Percentiles rank a stretch among this genome's conserved stretches.
Conservation (phyloP, 108 stramenopile species). For the Cylindrotheca fusiformis region DNA sequence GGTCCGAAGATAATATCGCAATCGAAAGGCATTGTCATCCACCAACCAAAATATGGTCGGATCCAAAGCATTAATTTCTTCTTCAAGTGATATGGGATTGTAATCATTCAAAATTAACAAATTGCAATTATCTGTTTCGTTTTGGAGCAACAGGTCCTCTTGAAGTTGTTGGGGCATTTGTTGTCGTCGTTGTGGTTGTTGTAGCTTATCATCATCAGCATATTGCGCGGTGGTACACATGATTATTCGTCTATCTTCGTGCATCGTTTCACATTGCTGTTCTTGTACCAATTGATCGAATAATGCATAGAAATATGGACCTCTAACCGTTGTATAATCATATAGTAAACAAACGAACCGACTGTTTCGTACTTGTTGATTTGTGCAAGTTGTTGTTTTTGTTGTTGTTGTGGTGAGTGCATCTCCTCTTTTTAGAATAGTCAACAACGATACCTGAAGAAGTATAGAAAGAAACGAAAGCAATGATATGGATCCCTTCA, state of each 20-base stretch:
- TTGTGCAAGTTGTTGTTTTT: neutral
- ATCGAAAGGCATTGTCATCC: constrained; percentile 14
- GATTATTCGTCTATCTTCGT: neutral
- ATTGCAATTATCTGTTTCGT: neutral
- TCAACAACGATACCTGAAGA: no score
- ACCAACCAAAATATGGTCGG: constrained; percentile 20
- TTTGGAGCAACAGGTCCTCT: neutral
- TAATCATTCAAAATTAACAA: constrained; percentile 12
- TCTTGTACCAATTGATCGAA: constrained; percentile 27
- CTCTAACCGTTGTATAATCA: constrained; percentile 8
- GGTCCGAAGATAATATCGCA: constrained; percentile 19
- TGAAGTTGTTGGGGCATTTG: neutral
- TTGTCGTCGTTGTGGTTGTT: neutral
- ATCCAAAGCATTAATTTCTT: neutral
- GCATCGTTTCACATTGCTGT: neutral
- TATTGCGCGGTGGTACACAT: neutral
- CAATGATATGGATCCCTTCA: no score
- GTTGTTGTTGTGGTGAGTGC: neutral
- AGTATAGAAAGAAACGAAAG: no score
- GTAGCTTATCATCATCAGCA: neutral
- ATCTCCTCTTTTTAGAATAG: no score
- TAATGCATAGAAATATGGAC: constrained; percentile 28
- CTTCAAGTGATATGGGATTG: constrained; percentile 13
- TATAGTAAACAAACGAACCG: constrained; percentile 14
- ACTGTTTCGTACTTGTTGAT: no score